Percentiles rank a stretch among this genome's conserved stretches.
These are phyloP conservation scores for Xylaria telfairii DNA, from an alignment of 495 filamentous ascomycete genomes.

Conservation along the genomic window DNA sequence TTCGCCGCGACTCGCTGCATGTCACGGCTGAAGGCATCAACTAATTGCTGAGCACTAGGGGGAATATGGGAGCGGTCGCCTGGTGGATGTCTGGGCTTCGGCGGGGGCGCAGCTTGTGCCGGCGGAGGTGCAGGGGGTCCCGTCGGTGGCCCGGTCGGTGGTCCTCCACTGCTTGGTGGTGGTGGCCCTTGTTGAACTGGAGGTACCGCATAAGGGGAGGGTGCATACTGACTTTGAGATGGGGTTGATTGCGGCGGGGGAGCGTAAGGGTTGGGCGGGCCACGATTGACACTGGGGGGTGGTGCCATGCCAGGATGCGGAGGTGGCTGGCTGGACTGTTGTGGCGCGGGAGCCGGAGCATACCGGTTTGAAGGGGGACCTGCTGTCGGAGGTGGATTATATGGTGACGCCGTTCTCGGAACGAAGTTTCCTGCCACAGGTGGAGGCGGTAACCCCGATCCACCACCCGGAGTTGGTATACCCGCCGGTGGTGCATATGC, in stretches of 20 bases:
- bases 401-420: slow-evolving; percentile 82
- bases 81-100: slow-evolving; percentile 70
- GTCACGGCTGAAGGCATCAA: slow-evolving; percentile 79
- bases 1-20: slow-evolving; percentile 86
- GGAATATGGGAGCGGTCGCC: slow-evolving; percentile 94
- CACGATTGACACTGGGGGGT: slow-evolving; percentile 38
- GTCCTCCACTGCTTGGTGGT: slow-evolving; percentile 52
- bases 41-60: slow-evolving; percentile 72
- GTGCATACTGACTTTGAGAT: slow-evolving; percentile 54
- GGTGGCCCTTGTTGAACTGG: slow-evolving; percentile 44
- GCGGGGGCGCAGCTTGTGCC: slow-evolving; percentile 39
- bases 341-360: slow-evolving; percentile 75
- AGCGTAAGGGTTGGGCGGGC: slow-evolving; percentile 66
- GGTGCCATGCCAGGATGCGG: slow-evolving; percentile 51
- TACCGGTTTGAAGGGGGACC: slow-evolving; percentile 82
- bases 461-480: slow-evolving; percentile 44
- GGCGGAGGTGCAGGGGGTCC: slow-evolving; percentile 61
- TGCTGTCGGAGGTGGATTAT: slow-evolving; percentile 81
- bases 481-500: slow-evolving; percentile 72
- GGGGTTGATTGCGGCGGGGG: slow-evolving; percentile 52
- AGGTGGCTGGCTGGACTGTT: slow-evolving; percentile 59
- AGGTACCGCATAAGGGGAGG: slow-evolving; percentile 40
- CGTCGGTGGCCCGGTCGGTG: slow-evolving; percentile 58
- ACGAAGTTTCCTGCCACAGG: slow-evolving; percentile 60
- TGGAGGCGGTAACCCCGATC: slow-evolving; percentile 41